Evolutionary conservation across 1,284 basidiomycete genomes (phyloP).

Genomic region (Cryptococcus floricola): DNA sequence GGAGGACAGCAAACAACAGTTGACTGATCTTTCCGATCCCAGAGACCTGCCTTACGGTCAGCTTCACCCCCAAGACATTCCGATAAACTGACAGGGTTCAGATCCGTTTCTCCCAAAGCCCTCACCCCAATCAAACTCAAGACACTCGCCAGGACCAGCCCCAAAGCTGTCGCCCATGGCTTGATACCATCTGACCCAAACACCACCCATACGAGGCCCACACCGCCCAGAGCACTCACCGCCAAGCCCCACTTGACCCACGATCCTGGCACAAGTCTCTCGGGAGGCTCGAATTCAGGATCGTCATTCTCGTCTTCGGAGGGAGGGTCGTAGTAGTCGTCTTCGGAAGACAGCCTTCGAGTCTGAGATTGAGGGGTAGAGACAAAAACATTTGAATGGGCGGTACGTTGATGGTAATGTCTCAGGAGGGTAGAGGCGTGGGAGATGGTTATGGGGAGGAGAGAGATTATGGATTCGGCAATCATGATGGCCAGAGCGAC

Average conservation of each 20-base stretch:
- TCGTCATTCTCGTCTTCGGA: conserved; percentile 51
- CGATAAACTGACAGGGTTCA: conserved; percentile 63
- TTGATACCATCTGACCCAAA: conserved; percentile 87
- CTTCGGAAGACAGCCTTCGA: conserved; percentile 21
- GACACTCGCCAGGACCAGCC: conserved; percentile 75
- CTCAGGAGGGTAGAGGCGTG: conserved; percentile 50
- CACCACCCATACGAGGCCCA: conserved; percentile 74
- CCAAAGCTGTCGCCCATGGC: conserved; percentile 86
- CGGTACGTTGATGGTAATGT: conserved; percentile 20
- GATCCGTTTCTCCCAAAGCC: conserved; percentile 85
- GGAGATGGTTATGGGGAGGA: conserved; percentile 65
- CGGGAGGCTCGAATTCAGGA: conserved; percentile 70
- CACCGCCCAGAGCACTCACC: conserved; percentile 65
- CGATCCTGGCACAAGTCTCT: conserved; percentile 70
- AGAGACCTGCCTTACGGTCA: conserved; percentile 54
- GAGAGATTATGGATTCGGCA: conserved; percentile 79
- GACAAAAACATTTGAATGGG: conserved; percentile 22
- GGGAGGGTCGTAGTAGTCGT: conserved; percentile 35
- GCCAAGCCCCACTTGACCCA: conserved; percentile 74
- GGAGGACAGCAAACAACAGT: conserved; percentile 86
- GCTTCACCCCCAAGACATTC: not conserved
- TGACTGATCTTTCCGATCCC: conserved; percentile 94
- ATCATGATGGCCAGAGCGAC: conserved; percentile 89
- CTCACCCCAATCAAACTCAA: conserved; percentile 85
- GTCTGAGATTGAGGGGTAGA: conserved; percentile 8